These are phyloP conservation scores for Hypoxylon rubiginosum DNA, from an alignment of 2,329 filamentous ascomycete genomes.

Conservation along the genomic window DNA sequence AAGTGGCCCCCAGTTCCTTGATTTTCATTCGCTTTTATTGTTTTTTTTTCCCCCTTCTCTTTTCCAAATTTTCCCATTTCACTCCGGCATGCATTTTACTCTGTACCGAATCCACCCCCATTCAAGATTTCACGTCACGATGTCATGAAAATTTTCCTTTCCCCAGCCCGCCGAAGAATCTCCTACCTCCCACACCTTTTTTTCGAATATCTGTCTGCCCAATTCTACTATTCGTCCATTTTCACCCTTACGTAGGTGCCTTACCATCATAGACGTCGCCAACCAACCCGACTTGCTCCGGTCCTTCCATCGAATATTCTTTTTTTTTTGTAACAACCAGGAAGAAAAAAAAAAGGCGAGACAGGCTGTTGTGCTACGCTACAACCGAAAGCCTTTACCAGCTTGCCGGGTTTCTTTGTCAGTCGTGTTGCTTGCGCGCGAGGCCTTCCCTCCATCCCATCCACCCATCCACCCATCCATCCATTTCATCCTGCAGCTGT, in stretches of 20 bases:
- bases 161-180: conserved; percentile 39
- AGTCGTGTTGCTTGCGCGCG: conserved; percentile 29
- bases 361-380: conserved; percentile 33
- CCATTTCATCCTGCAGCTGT: conserved; percentile 29
- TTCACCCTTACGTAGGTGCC: conserved; percentile 32
- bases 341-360: background rate
- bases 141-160: conserved; percentile 43
- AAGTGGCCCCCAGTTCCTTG: conserved; percentile 21
- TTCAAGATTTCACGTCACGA: conserved; percentile 42
- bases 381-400: conserved; percentile 36
- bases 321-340: conserved; percentile 19
- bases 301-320: conserved; percentile 37
- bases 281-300: conserved; percentile 40
- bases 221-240: conserved; percentile 17
- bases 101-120: conserved; percentile 42
- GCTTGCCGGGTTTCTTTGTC: conserved; percentile 35
- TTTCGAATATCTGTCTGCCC: conserved; percentile 30
- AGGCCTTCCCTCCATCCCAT: conserved; percentile 14
- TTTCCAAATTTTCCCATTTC: conserved; percentile 27
- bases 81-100: conserved; percentile 31
- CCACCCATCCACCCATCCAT: conserved; percentile 3
- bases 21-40: conserved; percentile 18
- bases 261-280: conserved; percentile 28
- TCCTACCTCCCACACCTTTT: conserved; percentile 32
- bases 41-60: conserved; percentile 10